Evolutionary conservation across 2,329 filamentous ascomycete species (phyloP).

Genomic region (Penicillium nordicum): DNA sequence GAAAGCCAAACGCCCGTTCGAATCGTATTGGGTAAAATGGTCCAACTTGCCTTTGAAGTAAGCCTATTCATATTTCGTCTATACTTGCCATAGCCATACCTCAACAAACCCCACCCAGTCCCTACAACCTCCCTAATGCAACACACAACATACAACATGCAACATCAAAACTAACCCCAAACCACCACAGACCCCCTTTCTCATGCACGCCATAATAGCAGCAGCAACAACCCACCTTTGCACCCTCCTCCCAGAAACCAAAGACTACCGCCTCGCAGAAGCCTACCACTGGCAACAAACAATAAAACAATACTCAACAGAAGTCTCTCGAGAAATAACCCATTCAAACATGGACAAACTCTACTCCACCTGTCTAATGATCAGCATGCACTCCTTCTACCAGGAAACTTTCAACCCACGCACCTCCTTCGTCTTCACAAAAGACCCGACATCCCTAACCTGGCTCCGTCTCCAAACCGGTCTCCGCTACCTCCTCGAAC

Average conservation of each 20-base stretch:
- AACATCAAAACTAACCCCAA: background rate
- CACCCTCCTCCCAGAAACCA: conserved; percentile 25
- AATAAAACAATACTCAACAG: conserved; percentile 34
- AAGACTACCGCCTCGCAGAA: conserved; percentile 28
- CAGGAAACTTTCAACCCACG: conserved; percentile 31
- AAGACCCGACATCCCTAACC: conserved; percentile 30
- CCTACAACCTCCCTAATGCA: background rate
- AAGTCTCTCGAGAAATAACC: conserved; percentile 26
- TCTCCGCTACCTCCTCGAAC: conserved; percentile 31
- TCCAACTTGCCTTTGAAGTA: conserved; percentile 33
- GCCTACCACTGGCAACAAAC: conserved; percentile 40
- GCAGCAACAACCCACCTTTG: conserved; percentile 32
- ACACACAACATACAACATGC: no score
- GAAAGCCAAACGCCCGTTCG: conserved; percentile 13
- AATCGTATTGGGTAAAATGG: conserved; percentile 25
- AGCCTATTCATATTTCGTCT: background rate
- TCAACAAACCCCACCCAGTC: background rate
- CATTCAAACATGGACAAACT: conserved; percentile 38
- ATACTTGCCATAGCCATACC: background rate
- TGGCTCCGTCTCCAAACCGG: conserved; percentile 39
- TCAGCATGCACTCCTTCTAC: conserved; percentile 36
- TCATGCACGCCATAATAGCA: conserved; percentile 39
- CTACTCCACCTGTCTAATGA: conserved; percentile 38
- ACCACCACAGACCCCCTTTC: conserved; percentile 30
- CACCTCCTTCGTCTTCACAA: conserved; percentile 37